Percentiles rank a stretch among this genome's conserved stretches.
Evolutionary conservation across 306 rosid species (phyloP).

Genomic region (Erythrophleum fordii): DNA sequence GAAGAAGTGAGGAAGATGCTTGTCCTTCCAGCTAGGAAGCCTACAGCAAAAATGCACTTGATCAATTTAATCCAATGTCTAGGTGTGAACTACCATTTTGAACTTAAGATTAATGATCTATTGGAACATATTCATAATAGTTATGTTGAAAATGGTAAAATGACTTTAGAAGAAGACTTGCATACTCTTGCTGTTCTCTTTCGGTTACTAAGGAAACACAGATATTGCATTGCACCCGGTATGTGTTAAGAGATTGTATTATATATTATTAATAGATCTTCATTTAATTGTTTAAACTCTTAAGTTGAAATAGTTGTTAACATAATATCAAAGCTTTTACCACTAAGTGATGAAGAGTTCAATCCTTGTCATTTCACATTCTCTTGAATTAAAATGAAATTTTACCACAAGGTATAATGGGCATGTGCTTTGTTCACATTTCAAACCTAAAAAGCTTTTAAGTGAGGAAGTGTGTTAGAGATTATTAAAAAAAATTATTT

Average conservation of each 20-base stretch:
- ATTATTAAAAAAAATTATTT: too few relatives aligned
- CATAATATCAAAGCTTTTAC: too few relatives aligned
- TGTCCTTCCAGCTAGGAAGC: neutral
- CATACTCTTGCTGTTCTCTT: slow-evolving; percentile 41
- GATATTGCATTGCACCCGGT: slow-evolving; percentile 36
- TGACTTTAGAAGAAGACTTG: slow-evolving; percentile 15
- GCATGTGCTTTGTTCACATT: too few relatives aligned
- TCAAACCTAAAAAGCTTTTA: too few relatives aligned
- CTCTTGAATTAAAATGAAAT: too few relatives aligned
- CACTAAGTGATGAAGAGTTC: too few relatives aligned
- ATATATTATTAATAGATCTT: too few relatives aligned
- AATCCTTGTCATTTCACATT: too few relatives aligned
- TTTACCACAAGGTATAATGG: too few relatives aligned
- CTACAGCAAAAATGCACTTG: neutral
- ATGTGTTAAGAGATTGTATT: neutral
- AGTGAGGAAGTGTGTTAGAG: too few relatives aligned
- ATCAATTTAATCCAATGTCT: slow-evolving; percentile 39
- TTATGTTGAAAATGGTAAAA: neutral
- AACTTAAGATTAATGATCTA: slow-evolving; percentile 31
- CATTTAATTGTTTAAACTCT: too few relatives aligned
- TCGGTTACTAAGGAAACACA: slow-evolving; percentile 46
- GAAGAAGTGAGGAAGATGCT: slow-evolving; percentile 39
- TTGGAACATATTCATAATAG: slow-evolving; percentile 21
- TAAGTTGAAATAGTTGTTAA: too few relatives aligned
- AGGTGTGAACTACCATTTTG: slow-evolving; percentile 35